Base-by-base conservation (phyloP, 169 alveolate species). In the Plasmodium adleri region DNA sequence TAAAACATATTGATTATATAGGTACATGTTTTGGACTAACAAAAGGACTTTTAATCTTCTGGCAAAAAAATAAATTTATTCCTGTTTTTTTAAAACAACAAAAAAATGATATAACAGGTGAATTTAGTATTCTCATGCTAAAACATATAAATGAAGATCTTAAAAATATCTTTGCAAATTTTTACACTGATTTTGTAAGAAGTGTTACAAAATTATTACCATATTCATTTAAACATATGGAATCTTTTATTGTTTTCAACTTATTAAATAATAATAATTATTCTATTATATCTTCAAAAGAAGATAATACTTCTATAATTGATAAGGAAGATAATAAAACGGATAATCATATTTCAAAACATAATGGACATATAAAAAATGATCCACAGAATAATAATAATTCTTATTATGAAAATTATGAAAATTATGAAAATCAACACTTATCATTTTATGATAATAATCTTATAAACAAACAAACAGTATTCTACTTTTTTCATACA, bases 11-110 rank as follows among this genome's bases (percentile, higher is more conserved):
- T 60, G 99, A 99, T 88, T 99, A 98, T 95, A 85, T 98, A 39
- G 99, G 99, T 10, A 98, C 99, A 0, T 97, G 99, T 59, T 99
- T 98, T 94, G 99, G 99, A 6, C 88, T 98, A n/a, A 98, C 99
- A 22, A 93, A 95, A 62, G 96, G 94, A 59, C 93, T 99, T 24
- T 96, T 94, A 74, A 97, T 97, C 76, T 98, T 98, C 92, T 98
- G 99, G 99, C 87, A 95, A 50, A 98, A 98, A 85, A 93, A 92
- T 74, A 96, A 95, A 9, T 98, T 97, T 88, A 88, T 92, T 28
- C 99, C 99, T 2, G 96, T 98, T 12, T 99, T 97, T 95, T 76
- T 95, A 52, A 95, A 99, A 56, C 98, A 98, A 94, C 97, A 96
- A 49, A 96, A 98, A 32, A 98, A 97, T 92, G 99, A 98, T 60